phyloP scores from a whole-genome alignment of 2,329 filamentous ascomycete species.

The Penicillium paneum region DNA sequence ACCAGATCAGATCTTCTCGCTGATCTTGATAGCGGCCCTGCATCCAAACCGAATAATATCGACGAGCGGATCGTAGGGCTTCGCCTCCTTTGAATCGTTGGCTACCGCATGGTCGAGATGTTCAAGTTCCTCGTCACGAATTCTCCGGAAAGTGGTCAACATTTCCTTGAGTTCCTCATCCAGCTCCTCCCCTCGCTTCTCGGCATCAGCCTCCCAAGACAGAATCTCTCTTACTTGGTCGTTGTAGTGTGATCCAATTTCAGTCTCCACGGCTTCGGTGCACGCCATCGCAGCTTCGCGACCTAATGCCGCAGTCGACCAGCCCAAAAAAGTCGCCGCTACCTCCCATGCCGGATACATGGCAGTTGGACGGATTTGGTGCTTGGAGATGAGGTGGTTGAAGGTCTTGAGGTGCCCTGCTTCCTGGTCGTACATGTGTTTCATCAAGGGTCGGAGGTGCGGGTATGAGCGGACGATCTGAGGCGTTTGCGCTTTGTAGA shows the following conservation, averaged over 20 bases:
- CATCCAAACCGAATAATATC: conserved; percentile 87
- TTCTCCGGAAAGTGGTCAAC: conserved; percentile 70
- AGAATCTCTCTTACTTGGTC: conserved; percentile 79
- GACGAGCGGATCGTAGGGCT: conserved; percentile 84
- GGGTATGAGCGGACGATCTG: conserved; percentile 76
- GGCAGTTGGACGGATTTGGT: conserved; percentile 86
- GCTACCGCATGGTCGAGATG: conserved; percentile 93
- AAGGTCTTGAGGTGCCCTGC: conserved; percentile 82
- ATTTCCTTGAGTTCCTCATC: conserved; percentile 73
- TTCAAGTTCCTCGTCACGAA: conserved; percentile 93
- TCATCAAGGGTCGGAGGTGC: conserved; percentile 84
- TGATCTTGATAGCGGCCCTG: conserved; percentile 88
- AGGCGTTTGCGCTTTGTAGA: conserved; percentile 86
- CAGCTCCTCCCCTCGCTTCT: conserved; percentile 72
- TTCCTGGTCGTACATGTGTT: conserved; percentile 98
- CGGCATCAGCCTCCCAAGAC: conserved; percentile 74
- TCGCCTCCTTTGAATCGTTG: conserved; percentile 85
- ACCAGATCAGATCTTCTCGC: conserved; percentile 42
- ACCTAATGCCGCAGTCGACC: conserved; percentile 84
- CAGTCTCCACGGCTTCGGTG: conserved; percentile 96
- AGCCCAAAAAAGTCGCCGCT: conserved; percentile 77
- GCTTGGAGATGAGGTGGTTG: conserved; percentile 75
- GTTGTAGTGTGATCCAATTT: conserved; percentile 96
- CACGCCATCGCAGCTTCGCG: conserved; percentile 97
- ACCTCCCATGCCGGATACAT: conserved; percentile 88